Evolutionary conservation across 2,329 filamentous ascomycete genomes (phyloP), one percentile per base, ranked within the genome.

Genomic region (Calonectria multiphialidica): DNA sequence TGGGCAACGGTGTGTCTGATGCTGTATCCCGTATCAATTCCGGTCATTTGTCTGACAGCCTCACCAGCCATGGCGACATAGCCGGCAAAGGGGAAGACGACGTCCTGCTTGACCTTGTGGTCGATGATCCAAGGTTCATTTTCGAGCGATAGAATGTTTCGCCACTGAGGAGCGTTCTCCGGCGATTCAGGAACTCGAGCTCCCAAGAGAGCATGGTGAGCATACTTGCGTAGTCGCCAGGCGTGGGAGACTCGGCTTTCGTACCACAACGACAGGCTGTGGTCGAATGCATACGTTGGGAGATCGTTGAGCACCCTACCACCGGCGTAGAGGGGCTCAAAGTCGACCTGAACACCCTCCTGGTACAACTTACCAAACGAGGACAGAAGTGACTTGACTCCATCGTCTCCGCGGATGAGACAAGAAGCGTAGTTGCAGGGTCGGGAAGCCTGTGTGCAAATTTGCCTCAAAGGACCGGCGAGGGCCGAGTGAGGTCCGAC

Each of bases 41-140:
- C 71, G 0, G 73, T 74, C 18, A 72, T 21, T 57, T 80, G 79
- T 13, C 74, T 45, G n/a, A 76, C 49, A 2, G 78, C 80, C 47
- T 81, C 79, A 9, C 70, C 76, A 6, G 67, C 73, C 75, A 86
- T 80, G n/a, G 82, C 81, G 0, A 83, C 77, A 42, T 82, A 80
- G 35, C 84, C 86, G 1, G 82, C 81, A 49, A 80, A 82, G 61
- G 86, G 83, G 66, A 85, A 86, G 68, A 87, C 81, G 49, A 83
- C 81, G 30, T 86, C 81, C 68, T 81, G 84, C 55, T 83, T 82
- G 80, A 87, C 84, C n/a, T 78, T 73, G 79, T 88, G 87, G 72
- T 87, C 85, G 25, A 84, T 79, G 2, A 86, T 80, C 67, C 87
- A 88, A n/a, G 88, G 81, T 0, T 68, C 63, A 28, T 78, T 66